Conservation (phyloP, 139 green algal genomes). For the Chlamydomonas incerta region DNA sequence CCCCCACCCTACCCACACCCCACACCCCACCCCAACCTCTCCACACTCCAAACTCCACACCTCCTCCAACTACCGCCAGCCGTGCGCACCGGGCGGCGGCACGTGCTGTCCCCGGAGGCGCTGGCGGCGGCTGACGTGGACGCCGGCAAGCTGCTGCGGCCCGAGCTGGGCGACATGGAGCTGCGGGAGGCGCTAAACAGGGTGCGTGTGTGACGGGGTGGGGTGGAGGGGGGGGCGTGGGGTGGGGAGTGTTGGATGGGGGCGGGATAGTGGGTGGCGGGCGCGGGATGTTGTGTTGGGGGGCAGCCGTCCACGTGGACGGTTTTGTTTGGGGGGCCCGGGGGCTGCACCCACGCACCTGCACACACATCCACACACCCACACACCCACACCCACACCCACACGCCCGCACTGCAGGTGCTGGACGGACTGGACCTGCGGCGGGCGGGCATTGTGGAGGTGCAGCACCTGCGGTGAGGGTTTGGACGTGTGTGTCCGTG, state of each 20-base stretch:
- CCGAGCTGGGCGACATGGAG: constrained; percentile 5
- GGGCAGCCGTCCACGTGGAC: too few relatives aligned
- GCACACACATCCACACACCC: too few relatives aligned
- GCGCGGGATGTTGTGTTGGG: too few relatives aligned
- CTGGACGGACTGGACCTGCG: constrained; percentile 16
- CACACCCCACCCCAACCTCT: background rate
- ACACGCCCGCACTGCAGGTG: background rate
- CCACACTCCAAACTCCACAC: background rate
- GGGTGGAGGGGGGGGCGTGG: background rate
- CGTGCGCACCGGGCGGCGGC: background rate
- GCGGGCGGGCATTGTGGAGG: constrained; percentile 5
- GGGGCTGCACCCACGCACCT: too few relatives aligned
- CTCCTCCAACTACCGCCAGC: background rate
- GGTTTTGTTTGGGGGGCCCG: too few relatives aligned
- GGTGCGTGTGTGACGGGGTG: background rate
- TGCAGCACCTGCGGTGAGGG: constrained; percentile 30
- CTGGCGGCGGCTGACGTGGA: constrained; percentile 20
- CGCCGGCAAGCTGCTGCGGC: constrained; percentile 18
- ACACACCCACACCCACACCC: background rate
- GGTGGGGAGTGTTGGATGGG: too few relatives aligned
- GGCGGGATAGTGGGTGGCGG: too few relatives aligned
- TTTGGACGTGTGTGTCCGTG: background rate
- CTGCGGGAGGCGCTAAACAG: background rate
- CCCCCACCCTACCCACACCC: background rate
- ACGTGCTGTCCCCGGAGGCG: constrained; percentile 9